Evolutionary conservation across 2,329 filamentous ascomycete genomes (phyloP).

Genomic region (Diaporthe velutina): DNA sequence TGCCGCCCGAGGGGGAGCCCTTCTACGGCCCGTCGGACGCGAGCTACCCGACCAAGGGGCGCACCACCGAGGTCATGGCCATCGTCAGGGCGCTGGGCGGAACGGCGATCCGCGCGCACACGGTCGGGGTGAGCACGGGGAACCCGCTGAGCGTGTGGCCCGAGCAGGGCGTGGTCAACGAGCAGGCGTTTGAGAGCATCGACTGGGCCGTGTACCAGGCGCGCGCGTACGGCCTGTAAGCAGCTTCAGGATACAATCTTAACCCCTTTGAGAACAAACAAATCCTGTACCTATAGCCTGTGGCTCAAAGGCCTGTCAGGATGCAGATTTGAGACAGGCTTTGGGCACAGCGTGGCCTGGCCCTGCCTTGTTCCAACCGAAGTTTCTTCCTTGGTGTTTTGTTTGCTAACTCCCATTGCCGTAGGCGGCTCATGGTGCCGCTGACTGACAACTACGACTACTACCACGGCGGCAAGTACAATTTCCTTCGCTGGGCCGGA

Average conservation of each 20-base stretch:
- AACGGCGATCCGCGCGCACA: constrained; percentile 59
- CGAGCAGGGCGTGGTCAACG: constrained; percentile 54
- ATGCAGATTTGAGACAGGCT: too few species aligned
- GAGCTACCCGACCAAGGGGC: constrained; percentile 60
- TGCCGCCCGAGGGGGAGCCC: constrained; percentile 56
- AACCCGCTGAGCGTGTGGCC: constrained; percentile 63
- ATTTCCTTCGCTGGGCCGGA: constrained; percentile 60
- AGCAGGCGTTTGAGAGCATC: constrained; percentile 58
- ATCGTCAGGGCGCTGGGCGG: constrained; percentile 59
- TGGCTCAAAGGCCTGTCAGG: too few species aligned
- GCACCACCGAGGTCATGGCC: constrained; percentile 60
- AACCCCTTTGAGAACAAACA: too few species aligned
- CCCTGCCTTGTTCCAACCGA: too few species aligned
- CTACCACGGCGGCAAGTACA: constrained; percentile 64
- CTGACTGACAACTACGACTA: constrained; percentile 64
- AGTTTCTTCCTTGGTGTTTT: too few species aligned
- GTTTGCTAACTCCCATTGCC: too few species aligned
- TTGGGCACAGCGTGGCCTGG: too few species aligned
- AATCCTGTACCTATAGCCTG: too few species aligned
- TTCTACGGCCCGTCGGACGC: constrained; percentile 58
- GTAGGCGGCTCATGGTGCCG: constrained; percentile 58
- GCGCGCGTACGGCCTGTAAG: constrained; percentile 56
- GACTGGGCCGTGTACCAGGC: constrained; percentile 63
- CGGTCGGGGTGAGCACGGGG: constrained; percentile 59
- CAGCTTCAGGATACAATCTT: too few species aligned